Percentiles rank a stretch among this genome's conserved stretches.
phyloP scores from a whole-genome alignment of 306 rosid genomes.

The Abrus pulchellus region DNA sequence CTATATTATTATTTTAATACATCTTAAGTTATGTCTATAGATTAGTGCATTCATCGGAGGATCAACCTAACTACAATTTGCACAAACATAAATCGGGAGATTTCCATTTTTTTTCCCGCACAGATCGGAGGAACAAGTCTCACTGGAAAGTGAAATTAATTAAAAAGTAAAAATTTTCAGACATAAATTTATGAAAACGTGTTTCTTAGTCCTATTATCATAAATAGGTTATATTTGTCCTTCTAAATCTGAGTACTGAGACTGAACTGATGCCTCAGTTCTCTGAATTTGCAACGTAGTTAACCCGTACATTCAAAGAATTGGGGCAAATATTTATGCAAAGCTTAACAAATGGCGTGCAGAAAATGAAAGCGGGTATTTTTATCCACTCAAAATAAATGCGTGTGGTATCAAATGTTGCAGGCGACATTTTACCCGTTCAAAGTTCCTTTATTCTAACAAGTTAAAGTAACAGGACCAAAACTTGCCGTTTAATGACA shows the following conservation, averaged over 20 bases:
- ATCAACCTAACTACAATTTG: not conserved
- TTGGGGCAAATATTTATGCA: not conserved
- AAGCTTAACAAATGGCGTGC: not conserved
- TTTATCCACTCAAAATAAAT: slow-evolving; percentile 27
- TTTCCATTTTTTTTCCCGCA: not conserved
- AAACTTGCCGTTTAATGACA: slow-evolving; percentile 9
- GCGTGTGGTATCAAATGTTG: slow-evolving; percentile 18
- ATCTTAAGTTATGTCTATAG: not conserved
- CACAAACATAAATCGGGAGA: not conserved
- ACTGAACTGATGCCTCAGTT: no score
- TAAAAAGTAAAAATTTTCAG: not conserved
- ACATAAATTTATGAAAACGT: not conserved
- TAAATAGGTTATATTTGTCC: not conserved
- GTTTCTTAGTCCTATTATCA: not conserved
- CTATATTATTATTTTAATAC: not conserved
- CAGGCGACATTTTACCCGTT: slow-evolving; percentile 41
- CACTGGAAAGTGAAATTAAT: not conserved
- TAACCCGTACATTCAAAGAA: not conserved
- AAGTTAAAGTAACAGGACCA: slow-evolving; percentile 23
- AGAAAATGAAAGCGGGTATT: slow-evolving; percentile 4
- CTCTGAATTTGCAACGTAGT: not conserved
- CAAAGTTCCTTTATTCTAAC: slow-evolving; percentile 1
- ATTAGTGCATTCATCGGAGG: not conserved
- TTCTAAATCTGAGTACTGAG: not conserved
- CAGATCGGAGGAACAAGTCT: not conserved